These are phyloP conservation scores for Neophaeococcomyces aloes DNA, from an alignment of 2,329 filamentous ascomycete genomes.

Conservation along the genomic window DNA sequence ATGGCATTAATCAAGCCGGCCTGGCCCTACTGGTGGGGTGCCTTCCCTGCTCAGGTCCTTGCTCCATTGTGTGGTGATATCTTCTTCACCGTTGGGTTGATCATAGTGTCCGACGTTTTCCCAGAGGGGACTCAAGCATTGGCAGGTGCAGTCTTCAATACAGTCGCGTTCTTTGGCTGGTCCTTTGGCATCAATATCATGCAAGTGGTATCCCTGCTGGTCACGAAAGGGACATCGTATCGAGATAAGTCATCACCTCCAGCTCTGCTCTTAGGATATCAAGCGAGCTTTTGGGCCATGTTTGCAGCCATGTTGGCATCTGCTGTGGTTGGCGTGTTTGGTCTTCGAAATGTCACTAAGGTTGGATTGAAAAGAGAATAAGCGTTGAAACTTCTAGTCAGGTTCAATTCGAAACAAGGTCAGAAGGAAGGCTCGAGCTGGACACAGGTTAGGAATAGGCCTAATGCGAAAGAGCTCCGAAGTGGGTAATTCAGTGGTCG, in stretches of 20 bases:
- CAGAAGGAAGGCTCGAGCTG: too few species aligned
- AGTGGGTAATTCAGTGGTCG: too few species aligned
- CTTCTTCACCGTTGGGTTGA: conserved; percentile 46
- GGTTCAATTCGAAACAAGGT: too few species aligned
- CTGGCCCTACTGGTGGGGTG: conserved; percentile 44
- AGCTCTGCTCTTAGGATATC: conserved; percentile 42
- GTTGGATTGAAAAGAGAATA: conserved; percentile 39
- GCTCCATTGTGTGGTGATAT: conserved; percentile 22
- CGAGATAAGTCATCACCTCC: conserved; percentile 18
- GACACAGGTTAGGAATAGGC: too few species aligned
- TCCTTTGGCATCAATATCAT: conserved; percentile 44
- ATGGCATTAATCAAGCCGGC: conserved; percentile 44
- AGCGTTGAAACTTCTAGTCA: background rate
- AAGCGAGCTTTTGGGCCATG: conserved; percentile 44
- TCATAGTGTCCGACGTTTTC: conserved; percentile 45
- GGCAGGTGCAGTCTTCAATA: conserved; percentile 53
- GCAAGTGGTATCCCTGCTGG: conserved; percentile 35
- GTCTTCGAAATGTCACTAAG: conserved; percentile 38
- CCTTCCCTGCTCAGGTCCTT: conserved; percentile 31
- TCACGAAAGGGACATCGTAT: conserved; percentile 32
- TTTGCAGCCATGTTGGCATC: conserved; percentile 38
- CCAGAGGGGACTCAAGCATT: conserved; percentile 48
- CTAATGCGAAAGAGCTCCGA: too few species aligned
- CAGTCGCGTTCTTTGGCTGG: conserved; percentile 46
- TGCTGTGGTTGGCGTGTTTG: conserved; percentile 31